Percentiles rank a stretch among this genome's conserved stretches.
Conservation (phyloP, 345 rosid species). For the Eucalyptus sideroxylon region DNA sequence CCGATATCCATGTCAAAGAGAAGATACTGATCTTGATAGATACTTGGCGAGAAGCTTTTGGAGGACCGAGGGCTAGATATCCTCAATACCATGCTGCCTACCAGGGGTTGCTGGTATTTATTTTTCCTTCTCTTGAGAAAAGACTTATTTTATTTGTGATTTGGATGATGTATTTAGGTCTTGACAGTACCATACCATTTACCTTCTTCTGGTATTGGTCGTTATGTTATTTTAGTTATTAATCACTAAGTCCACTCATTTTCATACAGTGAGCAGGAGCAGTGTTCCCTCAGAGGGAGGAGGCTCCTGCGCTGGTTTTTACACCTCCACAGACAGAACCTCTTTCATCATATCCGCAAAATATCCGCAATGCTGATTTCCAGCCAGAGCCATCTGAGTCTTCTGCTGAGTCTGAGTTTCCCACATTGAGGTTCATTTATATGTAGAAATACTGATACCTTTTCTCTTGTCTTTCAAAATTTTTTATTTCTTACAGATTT, state of each 20-base stretch:
- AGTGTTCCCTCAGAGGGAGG: constrained; percentile 85
- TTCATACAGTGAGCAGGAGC: constrained; percentile 76
- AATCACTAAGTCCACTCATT: too few species aligned
- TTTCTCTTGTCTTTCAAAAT: background rate
- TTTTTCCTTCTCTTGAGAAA: background rate
- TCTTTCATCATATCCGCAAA: constrained; percentile 69
- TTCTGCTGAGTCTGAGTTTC: constrained; percentile 79
- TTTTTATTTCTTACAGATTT: background rate
- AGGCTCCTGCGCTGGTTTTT: constrained; percentile 79
- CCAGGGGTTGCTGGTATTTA: constrained; percentile 89
- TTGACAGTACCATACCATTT: too few species aligned
- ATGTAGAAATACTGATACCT: background rate
- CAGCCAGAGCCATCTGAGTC: constrained; percentile 48
- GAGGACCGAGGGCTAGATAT: constrained; percentile 93
- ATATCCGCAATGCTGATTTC: constrained; percentile 45
- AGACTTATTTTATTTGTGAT: background rate
- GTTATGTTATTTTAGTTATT: too few species aligned
- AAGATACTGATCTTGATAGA: constrained; percentile 81
- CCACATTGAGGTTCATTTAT: constrained; percentile 60
- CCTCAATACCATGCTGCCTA: constrained; percentile 93
- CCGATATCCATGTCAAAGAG: constrained; percentile 67
- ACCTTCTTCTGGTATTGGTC: too few species aligned
- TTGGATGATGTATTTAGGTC: background rate
- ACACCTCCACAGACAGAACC: constrained; percentile 93
- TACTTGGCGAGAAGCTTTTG: constrained; percentile 99